Conservation (phyloP, 2,329 filamentous ascomycete species). For the Aspergillus brasiliensis region DNA sequence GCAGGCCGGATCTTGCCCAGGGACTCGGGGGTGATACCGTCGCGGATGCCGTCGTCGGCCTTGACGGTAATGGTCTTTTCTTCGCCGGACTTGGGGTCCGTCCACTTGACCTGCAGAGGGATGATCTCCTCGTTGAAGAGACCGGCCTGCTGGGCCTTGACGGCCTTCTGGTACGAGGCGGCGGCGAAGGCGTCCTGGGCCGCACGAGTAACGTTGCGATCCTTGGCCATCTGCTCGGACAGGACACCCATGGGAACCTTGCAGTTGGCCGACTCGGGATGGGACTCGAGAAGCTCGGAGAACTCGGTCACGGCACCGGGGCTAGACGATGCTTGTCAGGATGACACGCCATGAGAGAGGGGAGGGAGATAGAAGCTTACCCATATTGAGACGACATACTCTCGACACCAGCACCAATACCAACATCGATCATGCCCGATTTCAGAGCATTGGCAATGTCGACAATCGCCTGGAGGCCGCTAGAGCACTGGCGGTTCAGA, state of each 20-base stretch:
- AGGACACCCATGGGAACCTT: constrained; percentile 96
- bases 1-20: constrained; percentile 89
- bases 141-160: constrained; percentile 80
- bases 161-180: constrained; percentile 86
- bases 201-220: constrained; percentile 69
- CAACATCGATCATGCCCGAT: constrained; percentile 90
- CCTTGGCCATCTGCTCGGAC: constrained; percentile 93
- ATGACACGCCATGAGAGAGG: background rate
- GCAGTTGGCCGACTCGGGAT: constrained; percentile 87
- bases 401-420: constrained; percentile 92
- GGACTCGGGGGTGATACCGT: constrained; percentile 82
- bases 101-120: constrained; percentile 81
- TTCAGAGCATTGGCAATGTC: constrained; percentile 94
- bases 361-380: constrained; percentile 48
- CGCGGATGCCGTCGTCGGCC: constrained; percentile 83
- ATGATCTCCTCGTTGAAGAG: constrained; percentile 91
- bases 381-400: constrained; percentile 95
- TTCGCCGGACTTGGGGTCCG: constrained; percentile 88
- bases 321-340: constrained; percentile 43
- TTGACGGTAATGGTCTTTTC: constrained; percentile 78
- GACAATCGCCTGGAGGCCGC: constrained; percentile 86
- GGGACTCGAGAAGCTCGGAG: constrained; percentile 79
- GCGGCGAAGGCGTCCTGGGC: constrained; percentile 93
- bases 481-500: constrained; percentile 93
- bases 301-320: constrained; percentile 89